Base-by-base conservation (phyloP, 768 basidiomycete genomes). In the Galerina sulciceps region DNA sequence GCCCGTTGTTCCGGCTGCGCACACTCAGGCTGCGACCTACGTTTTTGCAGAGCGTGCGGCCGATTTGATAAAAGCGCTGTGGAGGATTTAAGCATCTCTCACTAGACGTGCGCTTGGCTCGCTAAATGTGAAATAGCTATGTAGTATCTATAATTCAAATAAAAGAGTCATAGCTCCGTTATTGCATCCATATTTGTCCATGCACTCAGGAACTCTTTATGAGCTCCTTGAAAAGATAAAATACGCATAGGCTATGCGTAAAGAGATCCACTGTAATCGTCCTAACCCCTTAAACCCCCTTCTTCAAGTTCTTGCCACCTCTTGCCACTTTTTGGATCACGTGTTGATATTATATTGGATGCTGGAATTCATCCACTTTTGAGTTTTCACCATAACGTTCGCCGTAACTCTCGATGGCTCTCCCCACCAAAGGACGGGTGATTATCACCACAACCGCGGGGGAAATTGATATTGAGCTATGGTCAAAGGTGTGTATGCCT, bases 361-460 rank as follows among this genome's bases (percentile, higher is more conserved):
- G 44, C 44, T n/a, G 44, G 15, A 15, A 18, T 18, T 42, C 6
- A n/a, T n/a, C n/a, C n/a, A n/a, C n/a, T n/a, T n/a, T n/a, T n/a
- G n/a, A n/a, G n/a, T n/a, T n/a, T n/a, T n/a, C n/a, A n/a, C 49
- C 35, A 18, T 34, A n/a, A 49, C 20, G 3, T 11, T 44, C 44
- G 34, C 15, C 43, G 22, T 53, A 53, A 14, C 18, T 14, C 15
- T 43, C 41, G 14, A 93, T 94, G 93, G 88, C 91, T 35, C 81
- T 94, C 34, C 92, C 93, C 18, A 95, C 94, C 2, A 82, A 87
- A 58, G 95, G 93, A 45, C 86, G 91, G 57, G 91, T 96, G 40
- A 86, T 96, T 38, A 76, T 98, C 50, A 87, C 94, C 50, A 97
- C 95, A 0, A 96, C 94, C 1, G 90, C 82, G 11, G 95, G 94